A percentile compares a stretch with the other conserved stretches of the same genome.
Conservation (phyloP, 2,329 filamentous ascomycete species). For the Penicillium sp. region DNA sequence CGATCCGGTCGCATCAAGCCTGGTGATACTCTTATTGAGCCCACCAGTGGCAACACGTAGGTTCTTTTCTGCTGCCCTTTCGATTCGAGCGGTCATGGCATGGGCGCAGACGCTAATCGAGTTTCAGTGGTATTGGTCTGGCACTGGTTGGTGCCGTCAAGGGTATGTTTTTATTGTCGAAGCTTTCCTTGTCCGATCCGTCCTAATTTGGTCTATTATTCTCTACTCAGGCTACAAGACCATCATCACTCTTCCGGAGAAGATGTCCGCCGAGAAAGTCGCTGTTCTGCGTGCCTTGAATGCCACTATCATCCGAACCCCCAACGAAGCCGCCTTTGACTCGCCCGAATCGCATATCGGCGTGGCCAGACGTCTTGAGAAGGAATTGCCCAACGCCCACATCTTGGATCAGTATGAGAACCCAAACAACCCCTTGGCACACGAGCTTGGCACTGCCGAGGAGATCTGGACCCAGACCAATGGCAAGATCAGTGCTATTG, state of each 20-base stretch:
- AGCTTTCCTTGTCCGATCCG: not conserved
- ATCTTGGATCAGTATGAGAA: constrained; percentile 98
- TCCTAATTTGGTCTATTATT: not conserved
- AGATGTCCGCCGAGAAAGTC: constrained; percentile 99
- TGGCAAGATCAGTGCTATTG: constrained; percentile 76
- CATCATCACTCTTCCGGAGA: constrained; percentile 97
- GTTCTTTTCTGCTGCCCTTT: constrained; percentile 16
- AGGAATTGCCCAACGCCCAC: constrained; percentile 94
- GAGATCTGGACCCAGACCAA: constrained; percentile 93
- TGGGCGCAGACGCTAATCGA: not conserved
- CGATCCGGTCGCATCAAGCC: constrained; percentile 90
- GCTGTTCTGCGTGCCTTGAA: constrained; percentile 89
- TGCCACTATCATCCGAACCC: constrained; percentile 95
- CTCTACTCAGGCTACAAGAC: constrained; percentile 72
- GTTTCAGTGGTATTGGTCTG: constrained; percentile 74
- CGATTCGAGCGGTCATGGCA: not conserved
- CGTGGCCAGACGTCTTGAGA: constrained; percentile 82
- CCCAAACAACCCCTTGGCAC: constrained; percentile 83
- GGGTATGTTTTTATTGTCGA: constrained; percentile 43
- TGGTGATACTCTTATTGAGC: constrained; percentile 95
- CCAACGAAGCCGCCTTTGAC: constrained; percentile 93
- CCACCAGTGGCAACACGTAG: constrained; percentile 90
- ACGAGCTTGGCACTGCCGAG: constrained; percentile 91
- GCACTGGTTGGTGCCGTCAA: constrained; percentile 93
- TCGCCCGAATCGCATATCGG: constrained; percentile 95